phyloP scores from a whole-genome alignment of 345 rosid genomes.

The Cochlearia excelsa region DNA sequence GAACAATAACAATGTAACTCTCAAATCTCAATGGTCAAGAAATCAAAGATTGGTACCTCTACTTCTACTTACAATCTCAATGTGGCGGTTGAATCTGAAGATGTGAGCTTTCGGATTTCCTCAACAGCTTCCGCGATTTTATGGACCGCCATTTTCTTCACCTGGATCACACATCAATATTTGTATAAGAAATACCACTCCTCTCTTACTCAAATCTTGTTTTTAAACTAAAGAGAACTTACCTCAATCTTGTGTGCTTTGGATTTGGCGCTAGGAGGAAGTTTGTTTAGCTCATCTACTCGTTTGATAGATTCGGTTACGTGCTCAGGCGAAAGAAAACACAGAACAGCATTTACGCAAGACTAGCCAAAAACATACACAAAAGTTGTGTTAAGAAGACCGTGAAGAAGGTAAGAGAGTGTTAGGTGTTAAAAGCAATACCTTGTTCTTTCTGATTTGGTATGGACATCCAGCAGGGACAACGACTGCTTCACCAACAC shows the following conservation, averaged over 20 bases:
- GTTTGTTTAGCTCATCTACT: conserved; percentile 64
- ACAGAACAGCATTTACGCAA: conserved; percentile 81
- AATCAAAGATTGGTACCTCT: conserved; percentile 33
- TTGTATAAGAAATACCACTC: conserved; percentile 9
- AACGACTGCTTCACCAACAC: conserved; percentile 89
- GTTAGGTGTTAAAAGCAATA: conserved; percentile 23
- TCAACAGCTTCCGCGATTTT: conserved; percentile 61
- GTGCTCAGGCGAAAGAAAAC: conserved; percentile 86
- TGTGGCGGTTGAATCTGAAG: conserved; percentile 31
- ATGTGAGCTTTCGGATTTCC: conserved; percentile 74
- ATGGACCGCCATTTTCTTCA: conserved; percentile 76
- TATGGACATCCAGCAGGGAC: conserved; percentile 95
- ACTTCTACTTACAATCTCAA: conserved; percentile 24
- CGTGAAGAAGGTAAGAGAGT: conserved; percentile 2
- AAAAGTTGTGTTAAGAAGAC: conserved; percentile 5
- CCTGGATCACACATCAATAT: conserved; percentile 42
- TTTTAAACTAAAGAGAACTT: conserved; percentile 28
- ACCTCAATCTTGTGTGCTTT: conserved; percentile 71
- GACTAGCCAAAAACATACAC: conserved; percentile 48
- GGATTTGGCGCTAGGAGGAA: conserved; percentile 67
- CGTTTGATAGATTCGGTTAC: conserved; percentile 56
- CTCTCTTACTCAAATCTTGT: conserved; percentile 48
- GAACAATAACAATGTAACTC: conserved; percentile 10
- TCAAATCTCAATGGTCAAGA: conserved; percentile 23
- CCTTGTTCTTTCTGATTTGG: conserved; percentile 83